Conservation (phyloP, 2,329 filamentous ascomycete species). For the Xylariaceae sp. region DNA sequence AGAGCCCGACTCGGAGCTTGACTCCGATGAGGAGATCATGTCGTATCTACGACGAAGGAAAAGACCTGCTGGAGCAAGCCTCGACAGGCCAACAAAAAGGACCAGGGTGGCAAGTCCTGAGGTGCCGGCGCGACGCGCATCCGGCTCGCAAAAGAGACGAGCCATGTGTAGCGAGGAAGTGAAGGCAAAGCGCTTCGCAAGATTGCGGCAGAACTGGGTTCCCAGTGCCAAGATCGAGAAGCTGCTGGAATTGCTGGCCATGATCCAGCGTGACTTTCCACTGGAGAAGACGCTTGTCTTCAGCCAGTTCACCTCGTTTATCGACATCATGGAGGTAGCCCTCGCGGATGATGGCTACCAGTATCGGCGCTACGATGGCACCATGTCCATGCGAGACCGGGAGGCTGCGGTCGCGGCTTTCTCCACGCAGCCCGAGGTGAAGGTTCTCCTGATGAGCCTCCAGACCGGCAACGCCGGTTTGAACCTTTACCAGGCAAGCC, state of each 20-base stretch:
- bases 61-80: not conserved
- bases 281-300: constrained; percentile 32
- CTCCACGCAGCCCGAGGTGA: constrained; percentile 23
- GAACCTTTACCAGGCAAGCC: constrained; percentile 64
- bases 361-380: constrained; percentile 32
- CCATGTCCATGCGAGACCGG: constrained; percentile 25
- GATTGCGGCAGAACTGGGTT: constrained; percentile 27
- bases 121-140: not conserved
- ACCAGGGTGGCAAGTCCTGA: constrained; percentile 1
- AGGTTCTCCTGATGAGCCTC: constrained; percentile 64
- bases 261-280: constrained; percentile 25
- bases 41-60: constrained; percentile 12
- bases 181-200: constrained; percentile 26
- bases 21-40: no score
- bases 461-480: constrained; percentile 71
- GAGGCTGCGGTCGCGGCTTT: constrained; percentile 28
- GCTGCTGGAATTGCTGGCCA: constrained; percentile 28
- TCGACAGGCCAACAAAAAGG: constrained; percentile 12
- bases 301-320: constrained; percentile 34
- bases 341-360: constrained; percentile 25
- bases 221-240: constrained; percentile 31
- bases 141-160: constrained; percentile 27
- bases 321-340: constrained; percentile 32
- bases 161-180: constrained; percentile 24
- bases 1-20: no score